Conservation (phyloP, 768 basidiomycete genomes). For the Lactarius trivialis region DNA sequence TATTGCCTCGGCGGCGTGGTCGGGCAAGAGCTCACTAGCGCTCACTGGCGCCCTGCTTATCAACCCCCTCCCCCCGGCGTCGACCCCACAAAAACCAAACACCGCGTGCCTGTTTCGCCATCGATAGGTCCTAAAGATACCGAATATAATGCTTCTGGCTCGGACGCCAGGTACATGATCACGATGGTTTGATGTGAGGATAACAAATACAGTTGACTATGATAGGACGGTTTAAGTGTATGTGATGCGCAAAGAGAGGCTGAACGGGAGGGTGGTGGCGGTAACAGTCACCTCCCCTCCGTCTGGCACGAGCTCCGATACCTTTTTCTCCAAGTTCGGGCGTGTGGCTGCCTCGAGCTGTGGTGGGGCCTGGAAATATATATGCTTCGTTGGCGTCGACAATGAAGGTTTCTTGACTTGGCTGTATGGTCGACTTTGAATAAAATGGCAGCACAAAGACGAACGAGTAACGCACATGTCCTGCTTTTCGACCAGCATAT, state of each 20-base stretch:
- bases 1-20: too few species aligned
- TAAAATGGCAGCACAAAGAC: not conserved
- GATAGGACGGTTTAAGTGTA: constrained; percentile 36
- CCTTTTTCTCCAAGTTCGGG: constrained; percentile 83
- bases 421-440: constrained; percentile 38
- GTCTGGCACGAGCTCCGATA: constrained; percentile 70
- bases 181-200: not conserved
- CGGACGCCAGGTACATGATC: too few species aligned
- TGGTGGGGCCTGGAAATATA: constrained; percentile 92
- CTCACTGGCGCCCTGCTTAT: too few species aligned
- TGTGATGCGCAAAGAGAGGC: constrained; percentile 57
- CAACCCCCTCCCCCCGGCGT: too few species aligned
- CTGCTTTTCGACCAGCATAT: constrained; percentile 78
- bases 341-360: constrained; percentile 84
- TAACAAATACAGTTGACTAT: not conserved
- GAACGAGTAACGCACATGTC: constrained; percentile 62
- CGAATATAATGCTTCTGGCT: too few species aligned
- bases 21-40: too few species aligned
- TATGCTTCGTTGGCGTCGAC: constrained; percentile 63
- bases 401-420: constrained; percentile 97
- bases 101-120: too few species aligned
- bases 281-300: constrained; percentile 85
- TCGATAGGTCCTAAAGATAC: too few species aligned
- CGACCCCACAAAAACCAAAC: too few species aligned
- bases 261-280: constrained; percentile 85